Conservation (phyloP, 2,329 filamentous ascomycete genomes). For the Fusarium ramigenum region DNA sequence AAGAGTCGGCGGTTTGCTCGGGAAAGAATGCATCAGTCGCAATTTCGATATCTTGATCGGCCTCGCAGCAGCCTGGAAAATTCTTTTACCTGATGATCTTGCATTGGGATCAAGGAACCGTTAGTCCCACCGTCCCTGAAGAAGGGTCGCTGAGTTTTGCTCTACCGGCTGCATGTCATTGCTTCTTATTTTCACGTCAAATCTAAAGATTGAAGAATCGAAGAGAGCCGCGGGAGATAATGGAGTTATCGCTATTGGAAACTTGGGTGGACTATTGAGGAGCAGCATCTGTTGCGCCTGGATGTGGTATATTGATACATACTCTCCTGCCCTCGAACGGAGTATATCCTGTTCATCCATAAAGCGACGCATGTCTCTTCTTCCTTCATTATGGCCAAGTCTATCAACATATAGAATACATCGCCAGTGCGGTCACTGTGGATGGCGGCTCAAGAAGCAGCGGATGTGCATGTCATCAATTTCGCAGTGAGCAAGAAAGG, state of each 20-base stretch:
- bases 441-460: too few relatives aligned
- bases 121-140: accelerated
- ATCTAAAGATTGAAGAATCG: not conserved
- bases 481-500: too few relatives aligned
- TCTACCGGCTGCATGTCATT: not conserved
- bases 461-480: too few relatives aligned
- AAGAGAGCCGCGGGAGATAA: not conserved
- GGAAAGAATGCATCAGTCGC: accelerated
- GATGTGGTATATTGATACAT: too few relatives aligned
- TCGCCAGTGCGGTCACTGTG: too few relatives aligned
- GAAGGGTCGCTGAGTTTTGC: accelerated
- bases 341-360: too few relatives aligned
- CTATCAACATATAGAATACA: too few relatives aligned
- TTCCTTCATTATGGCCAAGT: too few relatives aligned
- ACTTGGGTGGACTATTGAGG: too few relatives aligned
- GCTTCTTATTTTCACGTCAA: not conserved
- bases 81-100: not conserved
- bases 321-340: too few relatives aligned
- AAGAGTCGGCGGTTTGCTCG: not conserved
- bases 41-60: not conserved
- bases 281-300: too few relatives aligned
- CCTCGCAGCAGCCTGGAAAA: not conserved
- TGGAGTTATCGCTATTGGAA: not conserved
- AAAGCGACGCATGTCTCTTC: too few relatives aligned
- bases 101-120: not conserved